Conservation (phyloP, 768 basidiomycete species). For the Agrocybe chaxingu region DNA sequence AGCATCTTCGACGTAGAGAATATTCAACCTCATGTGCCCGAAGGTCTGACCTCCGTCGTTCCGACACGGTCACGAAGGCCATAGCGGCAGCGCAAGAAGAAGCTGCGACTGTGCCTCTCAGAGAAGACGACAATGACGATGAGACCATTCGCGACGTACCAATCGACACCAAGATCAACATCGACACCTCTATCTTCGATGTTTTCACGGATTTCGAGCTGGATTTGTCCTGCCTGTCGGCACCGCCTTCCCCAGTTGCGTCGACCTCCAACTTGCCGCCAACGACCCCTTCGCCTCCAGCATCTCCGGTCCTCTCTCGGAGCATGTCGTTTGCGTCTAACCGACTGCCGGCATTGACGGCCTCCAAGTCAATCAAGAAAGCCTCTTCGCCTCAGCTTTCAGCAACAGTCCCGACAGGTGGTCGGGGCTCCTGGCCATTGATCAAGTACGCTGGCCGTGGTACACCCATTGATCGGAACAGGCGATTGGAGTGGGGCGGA, state of each 20-base stretch:
- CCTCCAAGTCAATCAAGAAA: slow-evolving; percentile 23
- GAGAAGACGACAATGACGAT: slow-evolving; percentile 23
- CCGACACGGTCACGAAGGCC: slow-evolving; percentile 22
- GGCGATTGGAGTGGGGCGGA: slow-evolving; percentile 44
- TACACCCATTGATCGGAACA: slow-evolving; percentile 42
- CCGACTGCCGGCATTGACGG: slow-evolving; percentile 18
- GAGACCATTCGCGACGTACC: slow-evolving; percentile 18
- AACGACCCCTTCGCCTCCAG: slow-evolving; percentile 25
- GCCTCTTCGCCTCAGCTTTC: slow-evolving; percentile 24
- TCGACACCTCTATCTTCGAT: slow-evolving; percentile 30
- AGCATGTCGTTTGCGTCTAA: slow-evolving; percentile 32
- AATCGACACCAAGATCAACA: slow-evolving; percentile 11
- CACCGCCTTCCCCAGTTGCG: slow-evolving; percentile 35
- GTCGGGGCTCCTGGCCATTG: slow-evolving; percentile 42
- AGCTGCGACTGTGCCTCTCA: slow-evolving; percentile 9
- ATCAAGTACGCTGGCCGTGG: slow-evolving; percentile 44
- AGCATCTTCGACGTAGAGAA: slow-evolving; percentile 3
- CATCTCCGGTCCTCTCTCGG: slow-evolving; percentile 30
- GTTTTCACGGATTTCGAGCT: slow-evolving; percentile 45
- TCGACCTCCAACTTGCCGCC: slow-evolving; percentile 30
- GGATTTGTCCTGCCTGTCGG: slow-evolving; percentile 42
- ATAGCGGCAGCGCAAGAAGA: slow-evolving; percentile 21
- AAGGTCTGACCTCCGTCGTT: slow-evolving; percentile 21
- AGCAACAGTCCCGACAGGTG: slow-evolving; percentile 22
- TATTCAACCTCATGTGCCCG: slow-evolving; percentile 3